Evolutionary conservation across 2,329 filamentous ascomycete genomes (phyloP), one percentile per base, ranked within the genome.

Genomic region (Pseudocercospora musae): DNA sequence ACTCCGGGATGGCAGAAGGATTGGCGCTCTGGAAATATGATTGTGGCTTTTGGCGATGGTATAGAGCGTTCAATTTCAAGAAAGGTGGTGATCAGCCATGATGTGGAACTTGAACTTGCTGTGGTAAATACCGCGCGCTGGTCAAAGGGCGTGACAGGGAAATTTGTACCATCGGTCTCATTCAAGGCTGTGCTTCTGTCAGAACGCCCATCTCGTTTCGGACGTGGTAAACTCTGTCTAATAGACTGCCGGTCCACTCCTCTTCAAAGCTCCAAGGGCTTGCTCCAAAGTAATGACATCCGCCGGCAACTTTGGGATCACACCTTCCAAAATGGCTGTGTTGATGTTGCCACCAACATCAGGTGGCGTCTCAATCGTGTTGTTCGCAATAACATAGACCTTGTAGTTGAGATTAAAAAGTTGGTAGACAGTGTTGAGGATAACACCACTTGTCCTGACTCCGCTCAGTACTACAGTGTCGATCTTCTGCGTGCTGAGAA

Each of bases 371-470:
- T 74, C 71, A 58, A 74, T 72, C 20, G 69, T 72, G 60, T 74
- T 72, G 64, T 74, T 71, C 7, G 71, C 66, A 58, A 74, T 73
- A 18, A 74, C 68, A 58, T 71, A 72, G 56, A 81, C 73, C 10
- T 77, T 75, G 59, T 78, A 80, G 59, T 80, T 76, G 37, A 79
- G 61, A 66, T 81, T 77, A 54, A 80, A 80, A 13, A 81, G 62
- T 15, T 73, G 73, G 62, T 81, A 80, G 2, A 76, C 71, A 9
- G 78, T 80, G 48, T 71, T 75, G 71, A 81, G 71, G 5, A 81
- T 73, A 1, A 80, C 79, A 0, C 77, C 79, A 1, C 75, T 77
- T 15, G 79, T 76, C 31, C 73, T 72, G 23, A 81, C 60, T 0
- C 79, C 79, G 10, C 75, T 79, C 72, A 73, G 33, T 48, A 81